Base-by-base conservation (phyloP, 2,329 filamentous ascomycete genomes). In the Curvularia verruculosa region DNA sequence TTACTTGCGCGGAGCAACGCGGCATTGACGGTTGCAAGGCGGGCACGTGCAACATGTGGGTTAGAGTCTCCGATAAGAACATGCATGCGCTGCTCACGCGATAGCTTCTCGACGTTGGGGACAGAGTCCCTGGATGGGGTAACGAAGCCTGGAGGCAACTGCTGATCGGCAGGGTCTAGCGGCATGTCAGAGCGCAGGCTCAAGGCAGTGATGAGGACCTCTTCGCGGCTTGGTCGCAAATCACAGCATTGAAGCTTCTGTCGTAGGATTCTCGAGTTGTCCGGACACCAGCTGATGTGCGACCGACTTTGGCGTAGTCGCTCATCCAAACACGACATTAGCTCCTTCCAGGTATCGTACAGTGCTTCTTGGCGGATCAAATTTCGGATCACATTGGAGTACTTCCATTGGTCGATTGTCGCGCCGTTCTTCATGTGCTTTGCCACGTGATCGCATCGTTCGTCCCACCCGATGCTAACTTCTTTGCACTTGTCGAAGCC, bases 211-310 rank as follows among this genome's bases (percentile, higher is more conserved):
- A 75, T 74, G 28, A 76, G 60, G 15, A 75, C 70, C 34, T 75
- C 72, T 49, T 75, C 72, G 41, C 70, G 68, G 51, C 70, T 75
- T n/a, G 73, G 73, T 40, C 72, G 58, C 4, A 76, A 60, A 50
- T 76, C 74, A 49, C 72, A 74, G 56, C 74, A 76, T 52, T 76
- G 71, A 5, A 76, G 66, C 61, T 76, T 76, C 57, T 76, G 74
- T 31, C 71, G 64, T 12, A 76, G 62, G 19, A 71, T 65, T 19
- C 74, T 64, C 6, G 74, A 71, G 54, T 75, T 76, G 53, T 75
- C 70, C 1, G 73, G 73, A 49, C 69, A 71, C 74, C 74, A 76
- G 48, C 66, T 72, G 51, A 76, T 74, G n/a, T 75, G 71, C 15
- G 73, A 73, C n/a, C 74, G 67, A 40, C 62, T 71, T 29, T 74